Evolutionary conservation across 345 rosid species (phyloP).

Genomic region (Gossypium bickii): DNA sequence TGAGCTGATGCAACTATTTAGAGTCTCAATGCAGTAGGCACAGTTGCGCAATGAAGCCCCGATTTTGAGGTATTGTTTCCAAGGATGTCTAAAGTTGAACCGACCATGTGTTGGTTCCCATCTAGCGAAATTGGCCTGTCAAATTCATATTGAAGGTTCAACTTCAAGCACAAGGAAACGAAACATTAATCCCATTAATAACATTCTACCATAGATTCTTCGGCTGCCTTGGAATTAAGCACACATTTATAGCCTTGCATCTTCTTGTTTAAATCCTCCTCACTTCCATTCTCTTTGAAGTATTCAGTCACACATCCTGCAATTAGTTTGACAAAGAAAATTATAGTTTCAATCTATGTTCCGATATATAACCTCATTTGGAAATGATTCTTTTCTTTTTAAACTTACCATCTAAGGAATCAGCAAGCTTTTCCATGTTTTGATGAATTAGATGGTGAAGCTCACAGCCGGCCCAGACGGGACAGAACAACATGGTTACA

Average conservation of each 20-base stretch:
- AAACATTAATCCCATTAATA: background rate
- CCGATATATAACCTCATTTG: background rate
- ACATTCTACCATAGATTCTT: conserved; percentile 53
- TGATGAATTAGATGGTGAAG: conserved; percentile 53
- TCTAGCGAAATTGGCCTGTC: conserved; percentile 57
- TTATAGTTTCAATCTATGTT: background rate
- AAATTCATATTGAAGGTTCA: background rate
- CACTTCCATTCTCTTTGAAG: conserved; percentile 33
- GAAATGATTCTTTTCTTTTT: background rate
- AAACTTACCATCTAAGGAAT: conserved; percentile 55
- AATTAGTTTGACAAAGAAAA: conserved; percentile 13
- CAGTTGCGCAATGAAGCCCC: conserved; percentile 58
- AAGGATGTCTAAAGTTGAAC: conserved; percentile 67
- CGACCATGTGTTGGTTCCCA: conserved; percentile 86
- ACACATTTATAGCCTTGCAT: conserved; percentile 52
- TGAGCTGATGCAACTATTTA: conserved; percentile 37
- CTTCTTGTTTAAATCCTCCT: conserved; percentile 33
- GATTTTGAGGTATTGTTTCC: conserved; percentile 68
- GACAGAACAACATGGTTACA: conserved; percentile 50
- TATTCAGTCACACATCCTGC: conserved; percentile 48
- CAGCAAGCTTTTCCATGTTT: conserved; percentile 57
- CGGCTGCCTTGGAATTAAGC: conserved; percentile 64
- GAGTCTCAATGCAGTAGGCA: conserved; percentile 62
- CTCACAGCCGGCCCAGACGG: conserved; percentile 75
- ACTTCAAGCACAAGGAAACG: background rate